Conservation (phyloP, 495 filamentous ascomycete genomes). For the Ramalina peruviana region DNA sequence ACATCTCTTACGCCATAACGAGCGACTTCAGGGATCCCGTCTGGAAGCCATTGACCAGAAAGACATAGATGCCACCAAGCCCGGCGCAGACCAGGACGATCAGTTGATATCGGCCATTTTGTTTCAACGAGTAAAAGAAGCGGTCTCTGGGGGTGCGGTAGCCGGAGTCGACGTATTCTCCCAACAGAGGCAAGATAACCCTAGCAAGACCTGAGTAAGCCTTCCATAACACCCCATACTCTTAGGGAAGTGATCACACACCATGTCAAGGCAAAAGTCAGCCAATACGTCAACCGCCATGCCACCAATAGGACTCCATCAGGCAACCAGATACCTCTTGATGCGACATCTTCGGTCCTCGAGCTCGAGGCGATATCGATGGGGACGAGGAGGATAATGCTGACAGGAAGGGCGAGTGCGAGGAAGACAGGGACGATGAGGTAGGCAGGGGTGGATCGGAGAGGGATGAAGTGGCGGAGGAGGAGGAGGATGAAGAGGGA, state of each 20-base stretch:
- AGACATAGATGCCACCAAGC: conserved; percentile 70
- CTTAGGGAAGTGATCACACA: conserved; percentile 22
- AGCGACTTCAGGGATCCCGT: conserved; percentile 56
- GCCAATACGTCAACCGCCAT: conserved; percentile 93
- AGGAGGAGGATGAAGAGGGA: conserved; percentile 66
- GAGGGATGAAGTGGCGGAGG: conserved; percentile 73
- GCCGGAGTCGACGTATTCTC: conserved; percentile 85
- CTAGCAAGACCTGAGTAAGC: conserved; percentile 24
- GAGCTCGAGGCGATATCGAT: conserved; percentile 88
- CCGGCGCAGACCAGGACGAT: conserved; percentile 57
- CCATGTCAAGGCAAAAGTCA: conserved; percentile 92
- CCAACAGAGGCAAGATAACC: conserved; percentile 85
- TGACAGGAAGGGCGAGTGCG: conserved; percentile 78
- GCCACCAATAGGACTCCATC: conserved; percentile 58
- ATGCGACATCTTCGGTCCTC: conserved; percentile 48
- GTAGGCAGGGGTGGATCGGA: conserved; percentile 82
- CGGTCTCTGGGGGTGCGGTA: conserved; percentile 73
- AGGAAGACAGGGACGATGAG: conserved; percentile 88
- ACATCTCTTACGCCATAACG: conserved; percentile 50
- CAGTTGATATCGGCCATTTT: conserved; percentile 78
- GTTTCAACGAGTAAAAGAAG: conserved; percentile 66
- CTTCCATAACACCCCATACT: neutral
- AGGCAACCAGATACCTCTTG: conserved; percentile 54
- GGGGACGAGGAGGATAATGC: conserved; percentile 86
- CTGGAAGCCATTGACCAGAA: conserved; percentile 60